These are phyloP conservation scores for Apium graveolens DNA, from an alignment of 129 eudicot genomes.

Conservation along the genomic window DNA sequence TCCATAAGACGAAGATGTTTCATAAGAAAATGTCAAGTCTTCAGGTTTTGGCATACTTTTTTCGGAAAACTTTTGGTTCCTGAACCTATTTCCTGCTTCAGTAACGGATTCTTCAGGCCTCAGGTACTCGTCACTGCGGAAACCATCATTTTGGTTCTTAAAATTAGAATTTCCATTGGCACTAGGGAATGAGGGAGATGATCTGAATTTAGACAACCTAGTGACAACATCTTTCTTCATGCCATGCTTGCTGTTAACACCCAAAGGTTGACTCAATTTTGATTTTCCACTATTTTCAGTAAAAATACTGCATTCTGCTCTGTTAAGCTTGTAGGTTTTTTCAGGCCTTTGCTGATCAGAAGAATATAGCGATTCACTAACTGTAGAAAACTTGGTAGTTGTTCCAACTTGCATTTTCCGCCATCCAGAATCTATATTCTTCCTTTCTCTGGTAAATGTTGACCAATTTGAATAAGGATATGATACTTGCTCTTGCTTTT, in stretches of 20 bases:
- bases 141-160: slow-evolving; percentile 14
- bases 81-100: neutral
- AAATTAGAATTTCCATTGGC: slow-evolving; percentile 11
- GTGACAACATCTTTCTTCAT: slow-evolving; percentile 9
- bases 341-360: neutral
- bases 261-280: slow-evolving; percentile 17
- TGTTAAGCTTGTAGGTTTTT: slow-evolving; percentile 3
- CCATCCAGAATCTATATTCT: slow-evolving; percentile 29
- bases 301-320: neutral
- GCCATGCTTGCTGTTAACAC: slow-evolving; percentile 17
- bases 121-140: slow-evolving; percentile 6
- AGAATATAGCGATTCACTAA: slow-evolving; percentile 18
- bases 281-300: neutral
- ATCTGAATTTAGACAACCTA: slow-evolving; percentile 9
- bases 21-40: slow-evolving; percentile 2
- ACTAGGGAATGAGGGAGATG: neutral
- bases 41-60: slow-evolving; percentile 12
- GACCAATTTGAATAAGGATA: neutral
- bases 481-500: neutral
- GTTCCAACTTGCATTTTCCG: slow-evolving; percentile 21
- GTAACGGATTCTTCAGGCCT: slow-evolving; percentile 16
- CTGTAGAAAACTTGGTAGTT: slow-evolving; percentile 15
- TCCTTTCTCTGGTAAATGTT: slow-evolving; percentile 22
- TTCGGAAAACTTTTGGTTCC: slow-evolving; percentile 9
- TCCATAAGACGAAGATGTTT: slow-evolving; percentile 2